phyloP scores from a whole-genome alignment of 2,329 filamentous ascomycete genomes.

The Xylariaceae sp. region DNA sequence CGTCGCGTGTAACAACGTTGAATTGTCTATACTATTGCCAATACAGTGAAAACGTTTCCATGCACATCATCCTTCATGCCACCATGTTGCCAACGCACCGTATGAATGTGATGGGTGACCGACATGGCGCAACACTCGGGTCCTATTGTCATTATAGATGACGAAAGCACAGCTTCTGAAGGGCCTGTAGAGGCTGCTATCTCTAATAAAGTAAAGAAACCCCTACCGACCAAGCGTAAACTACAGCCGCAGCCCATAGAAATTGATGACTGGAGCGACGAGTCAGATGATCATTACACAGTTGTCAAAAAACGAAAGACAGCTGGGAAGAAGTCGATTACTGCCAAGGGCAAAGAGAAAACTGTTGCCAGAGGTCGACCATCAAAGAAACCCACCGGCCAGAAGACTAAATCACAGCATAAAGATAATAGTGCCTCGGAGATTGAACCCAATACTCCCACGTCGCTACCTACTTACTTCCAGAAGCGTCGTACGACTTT shows the following conservation, averaged over 20 bases:
- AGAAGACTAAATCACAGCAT: slow-evolving; percentile 18
- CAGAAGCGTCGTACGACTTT: slow-evolving; percentile 72
- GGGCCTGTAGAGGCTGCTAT: slow-evolving; percentile 14
- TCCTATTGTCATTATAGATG: slow-evolving; percentile 37
- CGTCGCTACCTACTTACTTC: slow-evolving; percentile 76
- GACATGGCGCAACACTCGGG: slow-evolving; percentile 31
- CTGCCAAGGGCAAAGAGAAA: slow-evolving; percentile 33
- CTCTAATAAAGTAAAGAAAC: slow-evolving; percentile 13
- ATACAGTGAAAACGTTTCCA: background rate
- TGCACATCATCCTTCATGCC: background rate
- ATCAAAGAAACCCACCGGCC: slow-evolving; percentile 18
- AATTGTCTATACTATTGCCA: background rate
- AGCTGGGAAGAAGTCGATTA: slow-evolving; percentile 17
- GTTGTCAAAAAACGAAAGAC: slow-evolving; percentile 37
- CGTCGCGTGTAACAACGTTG: background rate
- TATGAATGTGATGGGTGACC: slow-evolving; percentile 6
- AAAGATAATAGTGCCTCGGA: slow-evolving; percentile 46
- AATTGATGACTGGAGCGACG: slow-evolving; percentile 40
- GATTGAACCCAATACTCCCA: slow-evolving; percentile 51
- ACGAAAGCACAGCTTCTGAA: slow-evolving; percentile 37
- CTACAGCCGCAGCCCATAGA: slow-evolving; percentile 6
- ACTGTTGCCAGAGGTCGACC: slow-evolving; percentile 20
- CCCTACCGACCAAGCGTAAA: slow-evolving; percentile 35
- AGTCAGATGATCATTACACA: slow-evolving; percentile 31
- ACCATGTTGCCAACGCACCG: slow-evolving; percentile 23